These are phyloP conservation scores for Quillaja saponaria DNA, from an alignment of 306 rosid genomes.

Conservation along the genomic window DNA sequence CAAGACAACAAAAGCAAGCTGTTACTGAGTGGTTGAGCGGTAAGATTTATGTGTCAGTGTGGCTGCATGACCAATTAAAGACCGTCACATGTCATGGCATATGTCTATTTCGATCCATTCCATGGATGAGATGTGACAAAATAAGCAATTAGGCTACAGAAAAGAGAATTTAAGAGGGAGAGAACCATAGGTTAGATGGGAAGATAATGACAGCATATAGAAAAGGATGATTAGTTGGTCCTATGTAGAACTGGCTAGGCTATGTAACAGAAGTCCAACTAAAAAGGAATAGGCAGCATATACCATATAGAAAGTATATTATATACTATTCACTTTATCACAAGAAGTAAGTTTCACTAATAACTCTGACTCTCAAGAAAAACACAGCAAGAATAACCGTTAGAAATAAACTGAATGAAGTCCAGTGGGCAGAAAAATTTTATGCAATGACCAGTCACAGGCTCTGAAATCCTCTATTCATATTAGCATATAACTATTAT, in stretches of 20 bases:
- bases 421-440: no score
- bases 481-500: no score
- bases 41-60: background rate
- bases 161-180: slow-evolving; percentile 1
- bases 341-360: no score
- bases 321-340: background rate
- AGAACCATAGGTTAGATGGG: background rate
- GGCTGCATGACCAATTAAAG: background rate
- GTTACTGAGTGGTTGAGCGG: slow-evolving; percentile 6
- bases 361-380: background rate
- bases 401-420: background rate
- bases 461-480: no score
- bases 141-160: background rate
- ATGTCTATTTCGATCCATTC: no score
- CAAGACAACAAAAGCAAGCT: slow-evolving; percentile 7
- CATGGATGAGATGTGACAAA: background rate
- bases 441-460: no score
- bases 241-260: background rate
- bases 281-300: background rate
- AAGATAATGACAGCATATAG: background rate
- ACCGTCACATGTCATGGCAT: background rate
- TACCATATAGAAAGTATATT: background rate
- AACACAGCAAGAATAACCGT: background rate
- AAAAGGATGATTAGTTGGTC: background rate
- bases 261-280: background rate